These are phyloP conservation scores for Escallonia rubra DNA, from an alignment of 129 eudicot species.

Conservation along the genomic window DNA sequence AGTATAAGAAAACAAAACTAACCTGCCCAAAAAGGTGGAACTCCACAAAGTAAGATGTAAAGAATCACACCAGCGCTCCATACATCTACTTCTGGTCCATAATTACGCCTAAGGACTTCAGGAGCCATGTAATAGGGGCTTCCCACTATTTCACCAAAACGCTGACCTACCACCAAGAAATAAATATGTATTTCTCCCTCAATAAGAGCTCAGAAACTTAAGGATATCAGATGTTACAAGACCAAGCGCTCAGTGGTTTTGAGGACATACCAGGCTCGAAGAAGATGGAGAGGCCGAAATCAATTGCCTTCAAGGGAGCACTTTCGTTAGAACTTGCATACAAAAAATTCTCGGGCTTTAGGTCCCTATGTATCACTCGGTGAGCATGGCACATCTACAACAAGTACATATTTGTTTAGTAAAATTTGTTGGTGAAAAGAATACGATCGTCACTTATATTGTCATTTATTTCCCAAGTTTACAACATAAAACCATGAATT, in stretches of 20 bases:
- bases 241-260: background rate
- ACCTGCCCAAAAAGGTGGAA: slow-evolving; percentile 99
- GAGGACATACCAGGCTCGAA: slow-evolving; percentile 59
- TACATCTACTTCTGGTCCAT: slow-evolving; percentile 76
- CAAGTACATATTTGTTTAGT: background rate
- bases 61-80: slow-evolving; percentile 97
- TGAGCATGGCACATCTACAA: slow-evolving; percentile 76
- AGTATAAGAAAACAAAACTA: background rate
- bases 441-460: background rate
- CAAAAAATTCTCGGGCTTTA: slow-evolving; percentile 88
- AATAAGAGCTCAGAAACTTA: background rate
- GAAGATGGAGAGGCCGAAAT: slow-evolving; percentile 90
- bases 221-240: background rate
- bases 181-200: background rate
- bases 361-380: slow-evolving; percentile 84
- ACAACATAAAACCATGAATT: background rate
- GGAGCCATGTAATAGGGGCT: slow-evolving; percentile 99
- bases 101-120: slow-evolving; percentile 73
- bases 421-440: no score
- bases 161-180: slow-evolving; percentile 40
- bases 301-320: slow-evolving; percentile 76
- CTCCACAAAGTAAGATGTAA: slow-evolving; percentile 82
- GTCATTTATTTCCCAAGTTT: background rate
- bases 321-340: slow-evolving; percentile 47
- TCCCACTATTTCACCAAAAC: slow-evolving; percentile 77